Evolutionary conservation across 192 early-diverging fungal genomes (phyloP).

Genomic region (Backusella mclennaniae): DNA sequence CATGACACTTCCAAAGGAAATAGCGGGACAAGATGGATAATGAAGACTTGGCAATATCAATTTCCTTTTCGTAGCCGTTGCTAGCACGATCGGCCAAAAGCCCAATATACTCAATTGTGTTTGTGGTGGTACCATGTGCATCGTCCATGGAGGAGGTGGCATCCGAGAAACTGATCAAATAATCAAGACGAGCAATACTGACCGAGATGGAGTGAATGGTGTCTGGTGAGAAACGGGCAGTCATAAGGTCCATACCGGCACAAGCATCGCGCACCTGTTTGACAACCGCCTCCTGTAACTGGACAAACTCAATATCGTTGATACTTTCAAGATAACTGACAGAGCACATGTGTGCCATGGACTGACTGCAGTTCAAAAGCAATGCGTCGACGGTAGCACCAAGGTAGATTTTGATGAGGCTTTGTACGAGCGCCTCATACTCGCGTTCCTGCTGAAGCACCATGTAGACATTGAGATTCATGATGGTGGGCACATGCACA

Average conservation of each 20-base stretch:
- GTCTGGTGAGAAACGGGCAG: conserved; percentile 13
- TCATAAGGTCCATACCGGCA: conserved; percentile 29
- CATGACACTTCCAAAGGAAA: conserved; percentile 30
- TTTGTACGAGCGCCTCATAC: conserved; percentile 46
- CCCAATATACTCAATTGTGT: conserved; percentile 7
- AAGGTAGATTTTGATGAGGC: conserved; percentile 44
- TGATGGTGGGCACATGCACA: conserved; percentile 41
- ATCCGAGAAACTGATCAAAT: conserved; percentile 26
- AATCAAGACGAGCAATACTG: conserved; percentile 26
- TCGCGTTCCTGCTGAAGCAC: conserved; percentile 46
- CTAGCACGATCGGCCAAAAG: conserved; percentile 12
- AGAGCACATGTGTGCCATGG: conserved; percentile 39
- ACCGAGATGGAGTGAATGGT: conserved; percentile 28
- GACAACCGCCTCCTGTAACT: conserved; percentile 32
- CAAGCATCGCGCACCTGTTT: conserved; percentile 31
- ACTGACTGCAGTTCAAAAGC: conserved; percentile 37
- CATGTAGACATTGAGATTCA: conserved; percentile 47
- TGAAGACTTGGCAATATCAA: conserved; percentile 18
- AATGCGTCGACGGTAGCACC: conserved; percentile 39
- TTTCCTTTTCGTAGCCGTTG: conserved; percentile 13
- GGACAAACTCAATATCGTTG: conserved; percentile 38
- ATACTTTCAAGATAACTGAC: conserved; percentile 33
- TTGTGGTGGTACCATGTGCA: background rate
- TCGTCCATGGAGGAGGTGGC: conserved; percentile 27
- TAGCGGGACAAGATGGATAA: conserved; percentile 36